Base-by-base conservation (phyloP, 2,329 filamentous ascomycete species). In the Paracamarosporium sp. region DNA sequence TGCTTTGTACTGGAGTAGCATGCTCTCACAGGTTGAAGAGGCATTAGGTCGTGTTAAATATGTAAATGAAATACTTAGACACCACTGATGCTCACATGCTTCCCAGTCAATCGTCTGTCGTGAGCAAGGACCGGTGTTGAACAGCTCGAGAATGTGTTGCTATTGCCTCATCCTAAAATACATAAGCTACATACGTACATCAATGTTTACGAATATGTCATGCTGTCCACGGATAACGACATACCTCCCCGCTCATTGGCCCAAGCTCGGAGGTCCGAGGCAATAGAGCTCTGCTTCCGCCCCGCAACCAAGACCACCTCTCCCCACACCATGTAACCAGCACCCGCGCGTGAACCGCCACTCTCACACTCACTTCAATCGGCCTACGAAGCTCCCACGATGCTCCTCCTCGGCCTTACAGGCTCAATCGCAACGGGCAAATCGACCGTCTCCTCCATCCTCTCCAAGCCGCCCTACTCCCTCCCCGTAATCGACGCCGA, bases 401-500 rank as follows among this genome's bases (percentile, higher is more conserved):
- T 98, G 95, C 86, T 98, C 47, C 88, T 99, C 71, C 93, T 99
- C 69, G 95, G 95, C 56, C 87, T 99, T 25, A 99, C 95, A 8
- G 95, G 95, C 75, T 97, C 93, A 60, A 98, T 99, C 74, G 95
- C 95, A 59, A 99, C 95, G 5, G 95, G 95, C 76, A 99, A 99
- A 85, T 97, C 94, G 44, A 99, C 94, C 65, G 93, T 97, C 54
- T 97, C 95, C 27, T 83, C 85, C 36, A 85, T 97, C 67, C 90
- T 99, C 69, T 87, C 90, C 50, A 83, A 86, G 4, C 82, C 91
- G 5, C 95, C 94, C 0, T 91, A 97, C 82, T 89, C 86, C 59
- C 85, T 99, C 60, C 93, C 95, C 69, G 85, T 99, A 67, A 89
- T 99, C 80, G 95, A 99, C 74, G 94, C 95, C 73, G 95, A 99